Evolutionary conservation across 2,329 filamentous ascomycete species (phyloP).

Genomic region (Ceratocystis variospora): DNA sequence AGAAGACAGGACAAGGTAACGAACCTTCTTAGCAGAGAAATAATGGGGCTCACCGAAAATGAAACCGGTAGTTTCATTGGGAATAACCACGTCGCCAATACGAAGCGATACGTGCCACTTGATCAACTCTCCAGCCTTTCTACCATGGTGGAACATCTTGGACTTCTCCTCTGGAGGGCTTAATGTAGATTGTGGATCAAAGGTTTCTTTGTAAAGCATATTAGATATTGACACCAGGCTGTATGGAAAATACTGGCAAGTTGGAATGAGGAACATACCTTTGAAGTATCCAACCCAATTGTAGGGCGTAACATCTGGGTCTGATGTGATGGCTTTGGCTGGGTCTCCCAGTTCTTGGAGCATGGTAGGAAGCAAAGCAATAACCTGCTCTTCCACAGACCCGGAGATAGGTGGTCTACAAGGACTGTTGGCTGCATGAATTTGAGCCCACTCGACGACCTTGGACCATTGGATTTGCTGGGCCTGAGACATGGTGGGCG

Average conservation of each 20-base stretch:
- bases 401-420: not conserved
- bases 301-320: not conserved
- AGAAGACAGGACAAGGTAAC: constrained; percentile 3
- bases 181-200: not conserved
- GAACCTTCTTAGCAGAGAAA: constrained; percentile 36
- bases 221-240: no score
- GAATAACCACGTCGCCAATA: constrained; percentile 20
- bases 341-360: not conserved
- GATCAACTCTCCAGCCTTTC: not conserved
- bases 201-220: not conserved
- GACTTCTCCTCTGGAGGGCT: not conserved
- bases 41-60: constrained; percentile 24
- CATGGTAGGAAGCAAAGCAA: constrained; percentile 5
- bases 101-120: constrained; percentile 4
- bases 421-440: not conserved
- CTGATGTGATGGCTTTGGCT: not conserved
- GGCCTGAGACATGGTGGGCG: not conserved
- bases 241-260: not conserved
- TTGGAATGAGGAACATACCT: not conserved
- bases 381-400: not conserved
- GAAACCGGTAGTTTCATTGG: constrained; percentile 27
- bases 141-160: not conserved
- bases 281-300: constrained; percentile 14
- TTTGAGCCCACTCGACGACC: constrained; percentile 11
- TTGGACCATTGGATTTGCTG: constrained; percentile 3